phyloP scores from a whole-genome alignment of 129 eudicot genomes.

The Artemisia argyi region DNA sequence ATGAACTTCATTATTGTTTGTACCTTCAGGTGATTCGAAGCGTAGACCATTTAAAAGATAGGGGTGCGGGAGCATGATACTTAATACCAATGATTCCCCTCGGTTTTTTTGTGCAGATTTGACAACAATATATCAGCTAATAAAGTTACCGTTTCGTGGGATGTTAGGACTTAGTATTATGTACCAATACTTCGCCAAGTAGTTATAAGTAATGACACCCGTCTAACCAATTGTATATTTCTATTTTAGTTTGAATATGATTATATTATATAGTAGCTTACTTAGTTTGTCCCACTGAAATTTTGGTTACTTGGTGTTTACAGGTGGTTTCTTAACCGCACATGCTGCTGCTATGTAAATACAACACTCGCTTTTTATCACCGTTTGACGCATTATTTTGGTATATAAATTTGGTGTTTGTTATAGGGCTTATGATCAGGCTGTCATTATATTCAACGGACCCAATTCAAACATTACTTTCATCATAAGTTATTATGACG shows the following conservation, averaged over 20 bases:
- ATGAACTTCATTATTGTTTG: no score
- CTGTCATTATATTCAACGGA: slow-evolving; percentile 79
- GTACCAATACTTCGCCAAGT: no score
- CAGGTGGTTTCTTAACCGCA: slow-evolving; percentile 6
- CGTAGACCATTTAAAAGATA: no score
- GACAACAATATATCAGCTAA: no score
- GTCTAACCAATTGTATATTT: not conserved
- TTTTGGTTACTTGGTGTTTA: not conserved
- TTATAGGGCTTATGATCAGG: slow-evolving; percentile 78
- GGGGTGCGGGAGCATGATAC: no score
- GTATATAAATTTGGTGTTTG: slow-evolving; percentile 38
- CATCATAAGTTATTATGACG: slow-evolving; percentile 53
- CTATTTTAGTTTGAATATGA: not conserved
- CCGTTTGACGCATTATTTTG: slow-evolving; percentile 22
- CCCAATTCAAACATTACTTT: slow-evolving; percentile 67
- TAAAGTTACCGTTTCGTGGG: no score
- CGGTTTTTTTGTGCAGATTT: no score
- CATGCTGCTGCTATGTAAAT: slow-evolving; percentile 17
- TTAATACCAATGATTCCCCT: no score
- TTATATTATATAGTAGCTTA: not conserved
- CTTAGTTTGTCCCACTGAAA: not conserved
- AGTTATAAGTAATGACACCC: no score
- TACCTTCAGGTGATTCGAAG: no score
- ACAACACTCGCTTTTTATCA: not conserved
- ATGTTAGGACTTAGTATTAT: no score